These are phyloP conservation scores for Tylopilus orsonianus DNA, from an alignment of 1,284 basidiomycete genomes.

Conservation along the genomic window DNA sequence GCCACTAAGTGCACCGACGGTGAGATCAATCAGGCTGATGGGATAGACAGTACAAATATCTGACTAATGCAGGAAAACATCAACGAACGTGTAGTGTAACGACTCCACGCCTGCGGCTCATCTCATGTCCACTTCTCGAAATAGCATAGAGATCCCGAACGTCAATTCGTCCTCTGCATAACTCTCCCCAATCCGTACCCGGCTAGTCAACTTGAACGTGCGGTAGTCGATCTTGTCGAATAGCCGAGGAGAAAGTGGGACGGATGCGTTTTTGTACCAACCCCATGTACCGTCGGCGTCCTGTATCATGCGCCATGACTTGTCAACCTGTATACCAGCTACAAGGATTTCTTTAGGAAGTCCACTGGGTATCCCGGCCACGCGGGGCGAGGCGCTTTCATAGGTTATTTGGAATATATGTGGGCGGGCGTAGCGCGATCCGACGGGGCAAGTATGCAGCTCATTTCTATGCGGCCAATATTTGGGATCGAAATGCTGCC, in stretches of 20 bases:
- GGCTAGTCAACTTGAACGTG: slow-evolving; percentile 27
- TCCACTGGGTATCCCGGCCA: not conserved
- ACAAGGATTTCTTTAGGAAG: not conserved
- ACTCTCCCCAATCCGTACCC: slow-evolving; percentile 17
- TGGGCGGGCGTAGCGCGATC: slow-evolving; percentile 5
- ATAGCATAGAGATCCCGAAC: slow-evolving; percentile 29
- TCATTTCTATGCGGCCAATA: slow-evolving; percentile 21
- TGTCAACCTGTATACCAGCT: slow-evolving; percentile 25
- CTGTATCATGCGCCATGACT: slow-evolving; percentile 18
- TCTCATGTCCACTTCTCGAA: slow-evolving; percentile 22
- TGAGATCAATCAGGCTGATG: too few relatives aligned
- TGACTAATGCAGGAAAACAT: too few relatives aligned
- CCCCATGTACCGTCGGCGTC: slow-evolving; percentile 23
- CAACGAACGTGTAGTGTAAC: too few relatives aligned
- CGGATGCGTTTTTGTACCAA: slow-evolving; percentile 32
- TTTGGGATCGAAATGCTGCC: slow-evolving; percentile 10
- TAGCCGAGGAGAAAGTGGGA: slow-evolving; percentile 33
- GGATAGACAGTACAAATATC: too few relatives aligned
- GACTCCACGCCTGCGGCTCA: too few relatives aligned
- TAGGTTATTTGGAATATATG: slow-evolving; percentile 19
- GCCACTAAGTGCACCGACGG: too few relatives aligned
- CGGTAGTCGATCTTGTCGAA: slow-evolving; percentile 36
- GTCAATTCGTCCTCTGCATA: slow-evolving; percentile 13
- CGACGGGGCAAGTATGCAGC: slow-evolving; percentile 18
- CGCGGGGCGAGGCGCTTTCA: slow-evolving; percentile 6